Percentiles rank a stretch among this genome's conserved stretches.
These are phyloP conservation scores for Populus hybrid DNA, from an alignment of 441 rosid species.

Conservation along the genomic window DNA sequence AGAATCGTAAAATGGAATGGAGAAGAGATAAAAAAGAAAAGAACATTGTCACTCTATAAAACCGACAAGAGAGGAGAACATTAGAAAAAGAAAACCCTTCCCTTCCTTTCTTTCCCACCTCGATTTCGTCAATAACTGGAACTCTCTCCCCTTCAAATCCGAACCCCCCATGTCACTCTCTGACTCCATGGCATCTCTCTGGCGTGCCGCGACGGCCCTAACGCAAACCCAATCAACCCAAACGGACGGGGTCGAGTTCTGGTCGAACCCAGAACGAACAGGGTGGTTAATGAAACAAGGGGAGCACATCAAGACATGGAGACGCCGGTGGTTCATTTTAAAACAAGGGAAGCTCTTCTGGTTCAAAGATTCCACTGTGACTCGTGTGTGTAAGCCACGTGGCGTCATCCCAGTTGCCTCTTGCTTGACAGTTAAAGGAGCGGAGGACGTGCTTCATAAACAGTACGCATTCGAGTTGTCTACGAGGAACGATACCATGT, in stretches of 20 bases:
- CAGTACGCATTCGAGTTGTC: conserved; percentile 67
- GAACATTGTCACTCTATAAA: neutral
- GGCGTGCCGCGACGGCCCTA: conserved; percentile 56
- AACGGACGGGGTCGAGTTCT: conserved; percentile 53
- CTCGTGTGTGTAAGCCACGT: conserved; percentile 57
- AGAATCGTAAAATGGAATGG: neutral
- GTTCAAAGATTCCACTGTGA: conserved; percentile 65
- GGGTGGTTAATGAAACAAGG: conserved; percentile 84
- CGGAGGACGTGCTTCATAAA: conserved; percentile 61
- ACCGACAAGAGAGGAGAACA: neutral
- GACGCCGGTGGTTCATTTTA: conserved; percentile 78
- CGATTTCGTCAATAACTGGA: neutral
- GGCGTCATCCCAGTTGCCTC: conserved; percentile 59
- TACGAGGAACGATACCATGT: conserved; percentile 55
- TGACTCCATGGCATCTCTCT: conserved; percentile 39
- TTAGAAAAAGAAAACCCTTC: neutral
- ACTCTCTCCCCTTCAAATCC: neutral
- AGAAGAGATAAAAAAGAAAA: neutral
- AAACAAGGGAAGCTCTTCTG: conserved; percentile 72
- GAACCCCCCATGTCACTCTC: neutral
- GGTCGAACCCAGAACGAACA: conserved; percentile 66
- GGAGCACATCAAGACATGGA: conserved; percentile 78
- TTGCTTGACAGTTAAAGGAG: conserved; percentile 75
- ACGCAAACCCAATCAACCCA: conserved; percentile 36
- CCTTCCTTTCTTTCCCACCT: neutral